Percentiles rank a stretch among this genome's conserved stretches.
Conservation (phyloP, 2,329 filamentous ascomycete genomes). For the Chalaropsis thielavioides region DNA sequence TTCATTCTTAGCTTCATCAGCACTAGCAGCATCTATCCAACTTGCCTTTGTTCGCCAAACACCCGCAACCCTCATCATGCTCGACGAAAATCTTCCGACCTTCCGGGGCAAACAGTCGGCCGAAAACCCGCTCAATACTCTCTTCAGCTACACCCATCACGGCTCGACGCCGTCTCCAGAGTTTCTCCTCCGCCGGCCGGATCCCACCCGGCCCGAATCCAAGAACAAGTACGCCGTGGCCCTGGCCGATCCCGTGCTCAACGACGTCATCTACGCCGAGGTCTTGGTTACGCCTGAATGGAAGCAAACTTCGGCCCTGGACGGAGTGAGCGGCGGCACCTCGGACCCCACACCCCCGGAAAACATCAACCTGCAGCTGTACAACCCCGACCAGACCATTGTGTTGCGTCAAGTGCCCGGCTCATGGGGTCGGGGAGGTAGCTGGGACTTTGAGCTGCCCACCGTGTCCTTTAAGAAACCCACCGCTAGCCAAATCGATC, state of each 20-base stretch:
- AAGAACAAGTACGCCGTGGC: constrained; percentile 78
- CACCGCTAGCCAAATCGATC: constrained; percentile 63
- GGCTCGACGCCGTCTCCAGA: constrained; percentile 67
- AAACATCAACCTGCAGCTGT: constrained; percentile 72
- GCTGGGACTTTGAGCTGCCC: constrained; percentile 89
- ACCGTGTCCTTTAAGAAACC: constrained; percentile 71
- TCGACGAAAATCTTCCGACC: constrained; percentile 86
- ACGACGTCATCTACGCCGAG: constrained; percentile 75
- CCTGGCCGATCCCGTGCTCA: constrained; percentile 66
- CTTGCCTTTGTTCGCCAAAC: not conserved
- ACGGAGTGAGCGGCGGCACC: constrained; percentile 8
- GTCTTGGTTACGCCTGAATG: constrained; percentile 74
- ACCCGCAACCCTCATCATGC: constrained; percentile 37
- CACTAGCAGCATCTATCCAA: not conserved
- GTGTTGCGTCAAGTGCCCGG: constrained; percentile 55
- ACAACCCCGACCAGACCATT: constrained; percentile 82
- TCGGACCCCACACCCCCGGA: constrained; percentile 37
- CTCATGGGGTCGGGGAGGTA: constrained; percentile 64
- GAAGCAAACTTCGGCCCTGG: constrained; percentile 38
- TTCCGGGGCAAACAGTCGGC: constrained; percentile 41
- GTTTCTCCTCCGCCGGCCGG: constrained; percentile 65
- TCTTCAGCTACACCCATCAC: constrained; percentile 50
- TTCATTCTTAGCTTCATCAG: not conserved
- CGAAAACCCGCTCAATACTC: constrained; percentile 40
- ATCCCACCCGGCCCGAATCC: constrained; percentile 53